phyloP scores from a whole-genome alignment of 108 stramenopile species.

The Halocafeteria seosinensis region DNA sequence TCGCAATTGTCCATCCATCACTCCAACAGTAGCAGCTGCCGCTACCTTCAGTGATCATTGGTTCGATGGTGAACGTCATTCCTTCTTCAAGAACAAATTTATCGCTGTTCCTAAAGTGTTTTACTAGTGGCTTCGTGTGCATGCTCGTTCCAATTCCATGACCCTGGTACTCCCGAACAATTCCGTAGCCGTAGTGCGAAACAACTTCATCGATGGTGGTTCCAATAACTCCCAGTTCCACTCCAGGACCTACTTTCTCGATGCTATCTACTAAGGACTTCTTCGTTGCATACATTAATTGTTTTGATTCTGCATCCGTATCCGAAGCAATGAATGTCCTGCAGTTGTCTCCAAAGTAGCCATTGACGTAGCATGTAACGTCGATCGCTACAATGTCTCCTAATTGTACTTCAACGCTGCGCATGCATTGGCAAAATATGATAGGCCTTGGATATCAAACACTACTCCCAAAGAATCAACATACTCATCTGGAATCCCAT shows the following conservation, averaged over 20 bases:
- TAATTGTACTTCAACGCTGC: constrained; percentile 48
- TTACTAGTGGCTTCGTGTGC: constrained; percentile 79
- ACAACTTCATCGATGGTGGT: constrained; percentile 68
- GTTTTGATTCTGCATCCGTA: constrained; percentile 4
- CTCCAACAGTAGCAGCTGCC: constrained; percentile 62
- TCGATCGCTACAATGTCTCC: constrained; percentile 91
- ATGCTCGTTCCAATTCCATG: constrained; percentile 84
- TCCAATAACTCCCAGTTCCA: constrained; percentile 76
- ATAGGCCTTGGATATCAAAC: too few relatives aligned
- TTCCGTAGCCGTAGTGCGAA: constrained; percentile 39
- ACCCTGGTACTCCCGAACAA: constrained; percentile 69
- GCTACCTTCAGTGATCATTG: constrained; percentile 90
- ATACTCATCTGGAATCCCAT: constrained; percentile 89
- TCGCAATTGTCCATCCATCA: constrained; percentile 92
- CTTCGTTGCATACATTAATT: constrained; percentile 13
- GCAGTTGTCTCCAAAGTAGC: constrained; percentile 89
- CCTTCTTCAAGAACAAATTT: constrained; percentile 53
- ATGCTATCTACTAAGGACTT: constrained; percentile 29
- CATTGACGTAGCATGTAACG: constrained; percentile 70
- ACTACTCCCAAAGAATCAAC: too few relatives aligned
- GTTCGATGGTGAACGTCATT: constrained; percentile 99
- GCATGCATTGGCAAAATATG: too few relatives aligned
- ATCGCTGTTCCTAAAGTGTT: constrained; percentile 77
- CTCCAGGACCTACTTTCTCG: constrained; percentile 32
- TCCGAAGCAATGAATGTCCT: constrained; percentile 92